Conservation (phyloP, 345 rosid species). For the Rhodomyrtus tomentosa region DNA sequence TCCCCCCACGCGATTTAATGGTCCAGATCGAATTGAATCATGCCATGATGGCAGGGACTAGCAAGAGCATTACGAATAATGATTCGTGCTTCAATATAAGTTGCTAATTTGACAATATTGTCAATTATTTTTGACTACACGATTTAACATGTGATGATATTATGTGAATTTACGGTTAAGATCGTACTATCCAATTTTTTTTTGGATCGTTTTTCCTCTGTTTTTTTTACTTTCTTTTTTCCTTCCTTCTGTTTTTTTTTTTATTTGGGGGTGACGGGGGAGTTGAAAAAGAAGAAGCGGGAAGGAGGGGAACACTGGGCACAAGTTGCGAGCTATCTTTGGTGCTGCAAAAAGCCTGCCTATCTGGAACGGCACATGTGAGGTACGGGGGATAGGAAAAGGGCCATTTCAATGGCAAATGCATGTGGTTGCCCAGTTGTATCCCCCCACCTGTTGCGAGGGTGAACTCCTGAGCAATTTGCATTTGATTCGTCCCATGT, state of each 20-base stretch:
- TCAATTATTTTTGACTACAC: too few species aligned
- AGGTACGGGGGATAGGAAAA: not conserved
- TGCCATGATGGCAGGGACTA: not conserved
- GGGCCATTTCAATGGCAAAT: not conserved
- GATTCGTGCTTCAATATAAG: not conserved
- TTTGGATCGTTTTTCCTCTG: not conserved
- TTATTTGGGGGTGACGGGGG: not conserved
- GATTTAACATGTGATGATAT: too few species aligned
- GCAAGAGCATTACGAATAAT: not conserved
- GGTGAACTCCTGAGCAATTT: not conserved
- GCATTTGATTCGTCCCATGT: not conserved
- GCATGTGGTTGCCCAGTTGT: not conserved
- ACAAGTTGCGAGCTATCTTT: slow-evolving; percentile 18
- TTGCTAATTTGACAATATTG: too few species aligned
- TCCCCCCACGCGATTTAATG: not conserved
- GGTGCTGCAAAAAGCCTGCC: slow-evolving; percentile 24
- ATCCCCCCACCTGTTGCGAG: not conserved
- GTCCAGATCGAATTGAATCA: not conserved
- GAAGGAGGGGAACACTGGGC: not conserved
- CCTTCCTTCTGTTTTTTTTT: too few species aligned
- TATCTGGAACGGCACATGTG: slow-evolving; percentile 34
- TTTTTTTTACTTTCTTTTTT: not conserved
- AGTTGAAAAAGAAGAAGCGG: slow-evolving; percentile 9
- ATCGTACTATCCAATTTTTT: too few species aligned
- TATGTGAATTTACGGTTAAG: too few species aligned